Evolutionary conservation across 192 early-diverging fungal genomes (phyloP).

Genomic region (Phlyctochytrium arcticum): DNA sequence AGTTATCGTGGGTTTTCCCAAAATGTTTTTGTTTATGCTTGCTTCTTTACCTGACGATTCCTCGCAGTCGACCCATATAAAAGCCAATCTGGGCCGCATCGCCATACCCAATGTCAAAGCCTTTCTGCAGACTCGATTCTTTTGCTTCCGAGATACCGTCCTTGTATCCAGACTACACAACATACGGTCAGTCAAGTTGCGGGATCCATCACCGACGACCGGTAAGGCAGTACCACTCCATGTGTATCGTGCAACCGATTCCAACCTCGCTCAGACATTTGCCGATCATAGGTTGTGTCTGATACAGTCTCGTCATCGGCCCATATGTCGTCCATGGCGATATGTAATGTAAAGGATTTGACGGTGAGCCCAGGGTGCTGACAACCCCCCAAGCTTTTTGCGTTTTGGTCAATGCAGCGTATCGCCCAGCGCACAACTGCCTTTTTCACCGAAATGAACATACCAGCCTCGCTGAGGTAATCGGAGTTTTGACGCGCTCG

Average conservation of each 20-base stretch:
- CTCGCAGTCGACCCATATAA: slow-evolving; percentile 49
- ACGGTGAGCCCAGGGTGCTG: too few relatives aligned
- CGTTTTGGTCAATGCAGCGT: too few relatives aligned
- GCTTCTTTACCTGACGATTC: slow-evolving; percentile 42
- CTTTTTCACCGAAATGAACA: too few relatives aligned
- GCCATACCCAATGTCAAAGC: slow-evolving; percentile 60
- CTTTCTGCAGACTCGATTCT: slow-evolving; percentile 50
- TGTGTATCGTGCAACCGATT: slow-evolving; percentile 54
- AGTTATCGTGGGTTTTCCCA: too few relatives aligned
- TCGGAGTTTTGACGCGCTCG: too few relatives aligned
- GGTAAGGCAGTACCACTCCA: slow-evolving; percentile 47
- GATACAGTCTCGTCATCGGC: slow-evolving; percentile 37
- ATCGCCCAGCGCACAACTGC: too few relatives aligned
- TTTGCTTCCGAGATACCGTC: slow-evolving; percentile 65
- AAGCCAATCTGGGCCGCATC: slow-evolving; percentile 50
- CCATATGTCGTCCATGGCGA: slow-evolving; percentile 55
- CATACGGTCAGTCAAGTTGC: neutral
- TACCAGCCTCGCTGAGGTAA: too few relatives aligned
- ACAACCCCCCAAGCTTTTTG: too few relatives aligned
- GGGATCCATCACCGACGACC: neutral
- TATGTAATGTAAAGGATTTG: too few relatives aligned
- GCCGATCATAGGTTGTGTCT: slow-evolving; percentile 47
- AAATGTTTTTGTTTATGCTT: neutral
- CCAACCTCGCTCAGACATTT: slow-evolving; percentile 60
- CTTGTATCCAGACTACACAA: slow-evolving; percentile 53